phyloP scores from a whole-genome alignment of 148 eudicot species.

The Selenicereus undatus region DNA sequence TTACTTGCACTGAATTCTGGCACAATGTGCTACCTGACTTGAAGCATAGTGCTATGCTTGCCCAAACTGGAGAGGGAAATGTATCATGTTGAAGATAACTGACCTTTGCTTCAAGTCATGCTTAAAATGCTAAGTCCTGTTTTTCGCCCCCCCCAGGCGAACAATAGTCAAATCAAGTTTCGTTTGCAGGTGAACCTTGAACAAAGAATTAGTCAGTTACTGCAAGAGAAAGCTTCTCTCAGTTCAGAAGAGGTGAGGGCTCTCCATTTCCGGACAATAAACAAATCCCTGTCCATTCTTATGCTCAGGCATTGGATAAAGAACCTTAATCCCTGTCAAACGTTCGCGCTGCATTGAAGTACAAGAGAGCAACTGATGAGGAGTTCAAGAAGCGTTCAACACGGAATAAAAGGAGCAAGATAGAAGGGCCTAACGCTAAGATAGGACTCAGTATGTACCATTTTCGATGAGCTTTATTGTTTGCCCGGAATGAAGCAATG shows the following conservation, averaged over 20 bases:
- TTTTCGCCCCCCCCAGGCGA: background rate
- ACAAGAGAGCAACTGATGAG: no score
- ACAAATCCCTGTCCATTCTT: background rate
- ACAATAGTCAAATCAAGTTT: conserved; percentile 9
- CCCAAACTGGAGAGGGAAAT: background rate
- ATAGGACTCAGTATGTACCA: no score
- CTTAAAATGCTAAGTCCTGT: background rate
- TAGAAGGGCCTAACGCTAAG: no score
- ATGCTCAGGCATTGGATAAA: background rate
- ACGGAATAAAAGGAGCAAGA: no score
- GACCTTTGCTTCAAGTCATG: background rate
- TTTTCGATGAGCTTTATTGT: no score
- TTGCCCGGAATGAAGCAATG: no score
- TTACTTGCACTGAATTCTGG: background rate
- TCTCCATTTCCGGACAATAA: background rate
- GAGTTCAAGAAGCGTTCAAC: no score
- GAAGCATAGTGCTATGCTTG: background rate
- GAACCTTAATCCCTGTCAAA: no score
- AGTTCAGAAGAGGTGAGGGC: conserved; percentile 40
- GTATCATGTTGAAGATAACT: background rate
- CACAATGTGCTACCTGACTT: background rate
- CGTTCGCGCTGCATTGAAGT: no score
- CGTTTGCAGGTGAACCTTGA: conserved; percentile 45
- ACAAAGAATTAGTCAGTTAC: conserved; percentile 46
- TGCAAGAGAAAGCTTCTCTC: conserved; percentile 43